Evolutionary conservation across 2,329 filamentous ascomycete genomes (phyloP), one percentile per base, ranked within the genome.

Genomic region (Penicillium paneum): DNA sequence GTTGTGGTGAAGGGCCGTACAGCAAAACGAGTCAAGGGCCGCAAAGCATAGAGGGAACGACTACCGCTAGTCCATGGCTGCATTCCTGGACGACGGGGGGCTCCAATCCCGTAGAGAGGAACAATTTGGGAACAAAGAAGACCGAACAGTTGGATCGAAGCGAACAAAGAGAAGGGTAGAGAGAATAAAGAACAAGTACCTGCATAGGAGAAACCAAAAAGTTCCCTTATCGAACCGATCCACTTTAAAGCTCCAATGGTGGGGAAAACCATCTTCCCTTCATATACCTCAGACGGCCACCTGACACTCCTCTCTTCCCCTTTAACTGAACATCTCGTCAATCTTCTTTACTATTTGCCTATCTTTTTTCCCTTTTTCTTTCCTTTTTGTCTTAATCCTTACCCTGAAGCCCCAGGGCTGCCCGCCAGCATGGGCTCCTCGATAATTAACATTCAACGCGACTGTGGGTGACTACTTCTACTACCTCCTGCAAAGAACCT

Each of bases 401-500:
- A 26, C 51, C 50, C 52, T 50, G 48, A 60, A 54, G 46, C 36
- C 59, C 59, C 63, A 61, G 64, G 63, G 65, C 67, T 68, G 65
- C 67, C 64, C 62, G 63, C 64, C 64, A 71, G 72, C 75, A 96
- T 96, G 91, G 88, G 85, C 67, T 80, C 88, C 74, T 96, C 91
- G 62, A 84, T 92, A 67, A 88, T 96, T 69, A 86, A 91, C 70
- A 86, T 91, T 68, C 91, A 96, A 80, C 87, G 87, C 66, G 86
- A 90, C 62, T 80, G 88, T 90, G 75, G 74, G 83, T 67, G 49
- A 4, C 52, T 28, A 24, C 38, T 50, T 39, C 19, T 49, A 21
- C 42, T 28, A 8, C 26, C 48, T 48, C 40, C n/a, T 50, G 15
- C 21, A n/a, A 49, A 49, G 19, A 24, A 29, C 42, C 40, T 24